Evolutionary conservation across 495 filamentous ascomycete species (phyloP).

Genomic region (Rusavskia elegans): DNA sequence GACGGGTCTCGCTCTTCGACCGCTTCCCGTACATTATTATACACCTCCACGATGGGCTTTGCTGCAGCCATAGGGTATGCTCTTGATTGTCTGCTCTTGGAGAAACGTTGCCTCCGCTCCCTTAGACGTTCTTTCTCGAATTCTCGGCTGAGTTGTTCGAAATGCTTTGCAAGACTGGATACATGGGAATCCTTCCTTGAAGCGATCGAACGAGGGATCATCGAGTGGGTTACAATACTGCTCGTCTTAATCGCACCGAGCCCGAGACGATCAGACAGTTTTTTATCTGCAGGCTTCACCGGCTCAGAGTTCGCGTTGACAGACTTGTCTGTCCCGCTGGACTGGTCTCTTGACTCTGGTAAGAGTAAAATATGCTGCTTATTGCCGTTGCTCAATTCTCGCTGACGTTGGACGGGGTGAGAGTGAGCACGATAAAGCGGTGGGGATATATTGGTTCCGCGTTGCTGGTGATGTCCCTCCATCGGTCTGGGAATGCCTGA

Average conservation of each 20-base stretch:
- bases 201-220: constrained; percentile 77
- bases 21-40: constrained; percentile 80
- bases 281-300: constrained; percentile 46
- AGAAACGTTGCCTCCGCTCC: constrained; percentile 66
- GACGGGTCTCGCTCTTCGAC: constrained; percentile 68
- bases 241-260: constrained; percentile 42
- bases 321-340: neutral
- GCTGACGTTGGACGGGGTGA: constrained; percentile 38
- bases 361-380: constrained; percentile 1
- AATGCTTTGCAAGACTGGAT: constrained; percentile 79
- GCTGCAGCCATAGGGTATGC: constrained; percentile 85
- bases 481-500: constrained; percentile 38
- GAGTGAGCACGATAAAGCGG: constrained; percentile 55
- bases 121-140: constrained; percentile 89
- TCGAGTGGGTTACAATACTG: constrained; percentile 47
- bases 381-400: constrained; percentile 15
- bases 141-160: constrained; percentile 89
- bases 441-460: constrained; percentile 36
- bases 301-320: constrained; percentile 7
- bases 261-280: constrained; percentile 49
- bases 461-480: constrained; percentile 25
- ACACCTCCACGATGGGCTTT: constrained; percentile 90
- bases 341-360: neutral
- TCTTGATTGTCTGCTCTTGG: constrained; percentile 63
- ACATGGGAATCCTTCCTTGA: constrained; percentile 58